These are phyloP conservation scores for Fusarium sambucinum DNA, from an alignment of 2,329 filamentous ascomycete species.

Conservation along the genomic window DNA sequence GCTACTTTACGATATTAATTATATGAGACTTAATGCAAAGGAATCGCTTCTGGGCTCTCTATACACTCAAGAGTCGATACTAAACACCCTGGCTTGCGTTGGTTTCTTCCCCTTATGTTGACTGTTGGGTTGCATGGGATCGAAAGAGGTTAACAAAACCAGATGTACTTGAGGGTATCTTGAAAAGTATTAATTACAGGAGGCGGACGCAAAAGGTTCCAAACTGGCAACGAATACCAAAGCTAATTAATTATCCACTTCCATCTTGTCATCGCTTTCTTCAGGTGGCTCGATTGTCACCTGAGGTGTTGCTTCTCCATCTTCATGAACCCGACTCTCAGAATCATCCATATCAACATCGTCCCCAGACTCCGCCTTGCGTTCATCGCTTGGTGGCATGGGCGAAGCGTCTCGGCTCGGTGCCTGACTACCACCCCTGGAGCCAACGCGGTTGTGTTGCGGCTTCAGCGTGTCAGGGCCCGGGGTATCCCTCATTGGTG, in stretches of 20 bases:
- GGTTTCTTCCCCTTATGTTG: not conserved
- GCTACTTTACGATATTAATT: conserved; percentile 39
- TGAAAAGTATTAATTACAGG: conserved; percentile 35
- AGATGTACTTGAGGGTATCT: conserved; percentile 46
- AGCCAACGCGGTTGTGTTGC: conserved; percentile 32
- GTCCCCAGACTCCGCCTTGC: conserved; percentile 60
- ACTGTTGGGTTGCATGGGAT: not conserved
- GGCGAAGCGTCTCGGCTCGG: conserved; percentile 49
- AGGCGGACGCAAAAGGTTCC: not conserved
- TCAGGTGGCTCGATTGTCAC: conserved; percentile 64
- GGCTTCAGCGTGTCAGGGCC: conserved; percentile 48
- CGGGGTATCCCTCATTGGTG: conserved; percentile 51
- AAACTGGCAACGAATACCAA: not conserved
- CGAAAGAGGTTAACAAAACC: not conserved
- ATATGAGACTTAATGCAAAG: conserved; percentile 11
- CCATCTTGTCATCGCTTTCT: conserved; percentile 71
- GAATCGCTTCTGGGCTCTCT: conserved; percentile 27
- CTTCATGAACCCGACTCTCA: conserved; percentile 55
- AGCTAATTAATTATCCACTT: conserved; percentile 62
- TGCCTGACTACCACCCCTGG: conserved; percentile 46
- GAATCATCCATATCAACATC: conserved; percentile 71
- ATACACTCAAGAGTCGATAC: conserved; percentile 36
- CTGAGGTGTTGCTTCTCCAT: conserved; percentile 58
- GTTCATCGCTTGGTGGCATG: conserved; percentile 47
- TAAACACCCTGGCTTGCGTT: not conserved